These are phyloP conservation scores for Eudorina sp. DNA, from an alignment of 139 green algal genomes.

Conservation along the genomic window DNA sequence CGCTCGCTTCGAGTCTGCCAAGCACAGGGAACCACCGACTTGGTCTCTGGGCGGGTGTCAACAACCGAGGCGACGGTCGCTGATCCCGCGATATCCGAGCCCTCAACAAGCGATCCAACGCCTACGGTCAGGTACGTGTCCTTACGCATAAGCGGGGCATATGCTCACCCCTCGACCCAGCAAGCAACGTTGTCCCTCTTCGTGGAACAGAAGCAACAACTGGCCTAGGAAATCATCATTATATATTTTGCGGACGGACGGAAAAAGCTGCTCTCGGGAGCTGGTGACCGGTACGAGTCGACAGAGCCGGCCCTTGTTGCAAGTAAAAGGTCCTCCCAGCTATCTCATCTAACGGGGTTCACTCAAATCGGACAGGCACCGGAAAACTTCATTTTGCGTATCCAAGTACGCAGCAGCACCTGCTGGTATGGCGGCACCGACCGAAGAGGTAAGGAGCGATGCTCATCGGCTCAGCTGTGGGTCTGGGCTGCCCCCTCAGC, in stretches of 20 bases:
- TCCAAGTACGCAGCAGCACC: constrained; percentile 95
- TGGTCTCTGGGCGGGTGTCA: neutral
- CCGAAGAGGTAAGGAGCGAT: constrained; percentile 82
- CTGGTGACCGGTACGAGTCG: constrained; percentile 83
- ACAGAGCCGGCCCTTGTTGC: neutral
- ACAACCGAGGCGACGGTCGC: neutral
- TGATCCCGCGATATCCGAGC: constrained; percentile 11
- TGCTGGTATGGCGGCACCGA: constrained; percentile 94
- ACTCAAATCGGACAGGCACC: constrained; percentile 61
- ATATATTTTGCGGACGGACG: constrained; percentile 94
- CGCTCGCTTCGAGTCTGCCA: neutral
- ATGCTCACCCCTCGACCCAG: neutral
- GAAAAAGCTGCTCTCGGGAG: constrained; percentile 92
- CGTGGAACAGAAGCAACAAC: neutral
- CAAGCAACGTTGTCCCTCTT: neutral
- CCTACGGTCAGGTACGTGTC: constrained; percentile 15
- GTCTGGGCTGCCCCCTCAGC: too few relatives aligned
- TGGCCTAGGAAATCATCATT: constrained; percentile 78
- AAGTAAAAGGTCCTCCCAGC: neutral
- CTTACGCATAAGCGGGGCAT: neutral
- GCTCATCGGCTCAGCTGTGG: too few relatives aligned
- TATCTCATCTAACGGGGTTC: too few relatives aligned
- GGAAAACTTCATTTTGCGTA: constrained; percentile 90
- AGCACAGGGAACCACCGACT: constrained; percentile 6
- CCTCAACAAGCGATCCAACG: constrained; percentile 39